These are phyloP conservation scores for Oligophagozyma castellii DNA, from an alignment of 1,139 yeast species.

Conservation along the genomic window DNA sequence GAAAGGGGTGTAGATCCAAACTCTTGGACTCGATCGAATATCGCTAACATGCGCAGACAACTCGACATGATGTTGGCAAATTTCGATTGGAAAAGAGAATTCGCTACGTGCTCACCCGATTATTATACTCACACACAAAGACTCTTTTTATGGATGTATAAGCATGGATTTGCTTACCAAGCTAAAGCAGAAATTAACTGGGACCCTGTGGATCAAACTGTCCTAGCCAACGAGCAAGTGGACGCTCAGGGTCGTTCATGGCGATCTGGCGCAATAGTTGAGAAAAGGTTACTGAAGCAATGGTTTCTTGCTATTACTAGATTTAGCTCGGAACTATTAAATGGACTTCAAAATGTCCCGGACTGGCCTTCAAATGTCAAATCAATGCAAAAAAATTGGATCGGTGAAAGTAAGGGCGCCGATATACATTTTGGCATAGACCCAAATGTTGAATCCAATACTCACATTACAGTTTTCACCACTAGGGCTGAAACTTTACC, in stretches of 20 bases:
- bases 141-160: constrained; percentile 56
- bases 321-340: constrained; percentile 51
- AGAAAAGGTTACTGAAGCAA: constrained; percentile 64
- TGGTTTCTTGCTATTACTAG: constrained; percentile 90
- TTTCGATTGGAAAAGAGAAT: constrained; percentile 88
- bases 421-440: constrained; percentile 36
- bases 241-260: constrained; percentile 83
- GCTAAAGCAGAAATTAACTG: constrained; percentile 84
- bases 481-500: constrained; percentile 82
- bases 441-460: constrained; percentile 9
- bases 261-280: constrained; percentile 94
- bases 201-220: constrained; percentile 95
- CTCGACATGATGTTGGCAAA: constrained; percentile 67
- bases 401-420: constrained; percentile 78
- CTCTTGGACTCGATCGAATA: constrained; percentile 70
- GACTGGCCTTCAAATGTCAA: constrained; percentile 87
- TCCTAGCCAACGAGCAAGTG: constrained; percentile 92
- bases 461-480: constrained; percentile 46
- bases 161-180: constrained; percentile 72
- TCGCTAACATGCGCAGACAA: constrained; percentile 71
- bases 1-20: constrained; percentile 71
- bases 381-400: constrained; percentile 88
- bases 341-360: constrained; percentile 44
- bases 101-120: constrained; percentile 77
- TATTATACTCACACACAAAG: constrained; percentile 90